Percentiles rank a stretch among this genome's conserved stretches.
phyloP scores from a whole-genome alignment of 495 filamentous ascomycete genomes.

The Cairneyella variabilis region DNA sequence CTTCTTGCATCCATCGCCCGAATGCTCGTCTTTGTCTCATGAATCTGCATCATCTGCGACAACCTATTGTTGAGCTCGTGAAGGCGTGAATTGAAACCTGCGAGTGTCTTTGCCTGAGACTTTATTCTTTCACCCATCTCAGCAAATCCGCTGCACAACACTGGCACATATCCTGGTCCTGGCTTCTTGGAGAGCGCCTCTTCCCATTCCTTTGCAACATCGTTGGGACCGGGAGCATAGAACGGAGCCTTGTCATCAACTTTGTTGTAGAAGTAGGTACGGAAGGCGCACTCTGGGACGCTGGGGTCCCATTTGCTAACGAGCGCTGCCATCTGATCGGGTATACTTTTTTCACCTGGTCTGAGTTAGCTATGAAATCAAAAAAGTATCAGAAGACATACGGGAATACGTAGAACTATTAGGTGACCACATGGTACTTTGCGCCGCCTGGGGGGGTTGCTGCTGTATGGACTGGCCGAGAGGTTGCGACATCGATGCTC shows the following conservation, averaged over 20 bases:
- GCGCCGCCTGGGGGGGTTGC: constrained; percentile 27
- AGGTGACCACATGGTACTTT: constrained; percentile 39
- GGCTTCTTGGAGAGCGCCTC: constrained; percentile 85
- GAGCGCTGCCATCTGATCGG: constrained; percentile 77
- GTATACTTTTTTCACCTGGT: constrained; percentile 71
- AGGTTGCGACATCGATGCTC: constrained; percentile 17
- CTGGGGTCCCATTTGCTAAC: constrained; percentile 79
- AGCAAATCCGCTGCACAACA: constrained; percentile 51
- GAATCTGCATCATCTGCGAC: constrained; percentile 70
- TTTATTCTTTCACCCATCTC: constrained; percentile 71
- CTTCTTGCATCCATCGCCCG: constrained; percentile 76
- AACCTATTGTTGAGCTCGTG: constrained; percentile 88
- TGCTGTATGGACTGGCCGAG: constrained; percentile 32
- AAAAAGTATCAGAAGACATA: constrained; percentile 6
- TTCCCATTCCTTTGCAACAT: constrained; percentile 87
- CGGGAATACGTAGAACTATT: constrained; percentile 16
- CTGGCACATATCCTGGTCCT: constrained; percentile 69
- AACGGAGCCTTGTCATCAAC: constrained; percentile 79
- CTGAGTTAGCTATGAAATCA: constrained; percentile 2
- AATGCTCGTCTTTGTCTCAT: constrained; percentile 77
- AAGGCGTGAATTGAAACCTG: constrained; percentile 70
- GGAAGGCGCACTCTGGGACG: constrained; percentile 70
- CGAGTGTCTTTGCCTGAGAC: constrained; percentile 69
- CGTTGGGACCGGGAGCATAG: constrained; percentile 70
- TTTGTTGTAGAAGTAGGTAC: constrained; percentile 91